phyloP scores from a whole-genome alignment of 2,329 filamentous ascomycete genomes.

The Fusarium chuoi region DNA sequence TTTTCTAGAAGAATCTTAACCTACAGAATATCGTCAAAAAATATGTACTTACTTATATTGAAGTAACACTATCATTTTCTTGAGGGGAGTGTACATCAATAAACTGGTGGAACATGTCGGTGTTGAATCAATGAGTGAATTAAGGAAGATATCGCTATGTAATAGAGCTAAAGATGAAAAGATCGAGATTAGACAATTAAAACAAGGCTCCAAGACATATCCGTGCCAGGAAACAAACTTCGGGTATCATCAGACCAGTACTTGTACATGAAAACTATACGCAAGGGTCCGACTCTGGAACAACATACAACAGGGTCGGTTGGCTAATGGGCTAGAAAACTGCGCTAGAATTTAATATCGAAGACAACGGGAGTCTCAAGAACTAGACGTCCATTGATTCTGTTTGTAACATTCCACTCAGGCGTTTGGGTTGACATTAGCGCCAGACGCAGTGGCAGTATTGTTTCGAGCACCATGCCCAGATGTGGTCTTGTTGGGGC shows the following conservation, averaged over 20 bases:
- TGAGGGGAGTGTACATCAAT: rapidly evolving
- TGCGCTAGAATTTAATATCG: no score
- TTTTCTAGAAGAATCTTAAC: not conserved
- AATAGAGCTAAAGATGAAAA: not conserved
- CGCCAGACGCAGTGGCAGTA: not conserved
- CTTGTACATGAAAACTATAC: not conserved
- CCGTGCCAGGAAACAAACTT: not conserved
- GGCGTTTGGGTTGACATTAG: not conserved
- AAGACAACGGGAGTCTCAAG: no score
- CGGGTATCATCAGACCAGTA: conserved; percentile 3
- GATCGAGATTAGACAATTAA: rapidly evolving
- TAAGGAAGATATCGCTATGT: not conserved
- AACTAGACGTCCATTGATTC: rapidly evolving
- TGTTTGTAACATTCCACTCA: not conserved
- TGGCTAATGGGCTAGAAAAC: not conserved
- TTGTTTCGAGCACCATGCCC: not conserved
- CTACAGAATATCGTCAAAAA: no score
- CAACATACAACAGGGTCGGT: rapidly evolving
- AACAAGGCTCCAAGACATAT: not conserved
- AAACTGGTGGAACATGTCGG: rapidly evolving
- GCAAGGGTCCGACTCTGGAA: not conserved
- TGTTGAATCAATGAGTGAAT: not conserved
- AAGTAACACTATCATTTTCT: not conserved
- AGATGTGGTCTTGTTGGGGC: not conserved
- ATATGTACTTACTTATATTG: not conserved